Conservation (phyloP, 495 filamentous ascomycete species). For the Amphirosellinia nigrospora region DNA sequence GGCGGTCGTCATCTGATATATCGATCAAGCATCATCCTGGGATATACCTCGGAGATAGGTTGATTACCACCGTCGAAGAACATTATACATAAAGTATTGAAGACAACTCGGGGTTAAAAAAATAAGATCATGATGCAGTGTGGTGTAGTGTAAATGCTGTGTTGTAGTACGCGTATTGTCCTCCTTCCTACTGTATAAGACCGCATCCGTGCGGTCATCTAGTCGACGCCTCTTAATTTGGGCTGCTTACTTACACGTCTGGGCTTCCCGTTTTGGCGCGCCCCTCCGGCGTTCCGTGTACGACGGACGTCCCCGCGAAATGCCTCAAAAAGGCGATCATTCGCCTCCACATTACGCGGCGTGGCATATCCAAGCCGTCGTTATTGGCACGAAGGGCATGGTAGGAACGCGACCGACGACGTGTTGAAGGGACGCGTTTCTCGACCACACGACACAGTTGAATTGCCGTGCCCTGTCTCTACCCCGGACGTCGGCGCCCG, state of each 20-base stretch:
- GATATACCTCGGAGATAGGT: neutral
- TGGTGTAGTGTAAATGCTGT: neutral
- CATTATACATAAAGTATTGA: no score
- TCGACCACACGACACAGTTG: neutral
- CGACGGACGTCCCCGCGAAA: neutral
- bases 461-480: neutral
- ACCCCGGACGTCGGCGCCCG: neutral
- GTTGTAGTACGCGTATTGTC: neutral
- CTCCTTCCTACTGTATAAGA: neutral
- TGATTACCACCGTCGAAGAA: neutral
- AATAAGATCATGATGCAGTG: neutral
- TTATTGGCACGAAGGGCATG: neutral
- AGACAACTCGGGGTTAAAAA: neutral
- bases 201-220: neutral
- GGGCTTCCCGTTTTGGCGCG: conserved; percentile 5
- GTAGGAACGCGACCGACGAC: neutral
- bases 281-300: neutral
- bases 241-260: conserved; percentile 10
- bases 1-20: neutral
- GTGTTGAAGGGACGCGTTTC: neutral
- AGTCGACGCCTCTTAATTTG: conserved; percentile 7
- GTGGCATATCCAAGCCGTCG: neutral
- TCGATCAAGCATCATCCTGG: neutral
- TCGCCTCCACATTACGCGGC: neutral
- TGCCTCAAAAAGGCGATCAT: neutral